phyloP scores from a whole-genome alignment of 768 basidiomycete genomes.

The Sarcodon aspratus region DNA sequence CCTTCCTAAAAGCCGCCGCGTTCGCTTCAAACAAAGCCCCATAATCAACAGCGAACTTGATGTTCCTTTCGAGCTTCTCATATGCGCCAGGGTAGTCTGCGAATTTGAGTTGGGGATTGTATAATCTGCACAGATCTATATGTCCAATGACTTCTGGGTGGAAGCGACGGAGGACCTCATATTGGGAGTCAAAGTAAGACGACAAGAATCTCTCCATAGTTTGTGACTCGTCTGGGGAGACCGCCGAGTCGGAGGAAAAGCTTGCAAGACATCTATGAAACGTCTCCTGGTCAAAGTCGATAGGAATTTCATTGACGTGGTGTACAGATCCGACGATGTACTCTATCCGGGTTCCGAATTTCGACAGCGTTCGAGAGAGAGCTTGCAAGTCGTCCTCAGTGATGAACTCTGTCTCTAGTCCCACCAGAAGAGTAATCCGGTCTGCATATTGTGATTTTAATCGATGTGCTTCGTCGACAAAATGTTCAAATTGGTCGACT shows the following conservation, averaged over 20 bases:
- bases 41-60: conserved; percentile 60
- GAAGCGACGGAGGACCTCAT: conserved; percentile 53
- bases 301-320: conserved; percentile 78
- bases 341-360: conserved; percentile 46
- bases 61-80: conserved; percentile 62
- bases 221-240: conserved; percentile 5
- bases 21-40: conserved; percentile 93
- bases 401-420: conserved; percentile 90
- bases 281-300: conserved; percentile 80
- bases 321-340: conserved; percentile 92
- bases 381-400: conserved; percentile 49
- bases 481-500: conserved; percentile 53
- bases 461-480: conserved; percentile 70
- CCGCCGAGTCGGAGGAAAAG: conserved; percentile 11
- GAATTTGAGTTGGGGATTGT: conserved; percentile 51
- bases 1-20: conserved; percentile 85
- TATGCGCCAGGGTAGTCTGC: conserved; percentile 46
- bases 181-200: conserved; percentile 82
- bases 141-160: conserved; percentile 89
- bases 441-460: conserved; percentile 51
- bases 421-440: conserved; percentile 72
- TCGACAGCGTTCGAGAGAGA: conserved; percentile 40
- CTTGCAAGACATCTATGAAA: conserved; percentile 50
- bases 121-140: conserved; percentile 86
- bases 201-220: conserved; percentile 38